Percentiles rank a stretch among this genome's conserved stretches.
Conservation (phyloP, 23 red algal species). For the Pyropia yezoensis region DNA sequence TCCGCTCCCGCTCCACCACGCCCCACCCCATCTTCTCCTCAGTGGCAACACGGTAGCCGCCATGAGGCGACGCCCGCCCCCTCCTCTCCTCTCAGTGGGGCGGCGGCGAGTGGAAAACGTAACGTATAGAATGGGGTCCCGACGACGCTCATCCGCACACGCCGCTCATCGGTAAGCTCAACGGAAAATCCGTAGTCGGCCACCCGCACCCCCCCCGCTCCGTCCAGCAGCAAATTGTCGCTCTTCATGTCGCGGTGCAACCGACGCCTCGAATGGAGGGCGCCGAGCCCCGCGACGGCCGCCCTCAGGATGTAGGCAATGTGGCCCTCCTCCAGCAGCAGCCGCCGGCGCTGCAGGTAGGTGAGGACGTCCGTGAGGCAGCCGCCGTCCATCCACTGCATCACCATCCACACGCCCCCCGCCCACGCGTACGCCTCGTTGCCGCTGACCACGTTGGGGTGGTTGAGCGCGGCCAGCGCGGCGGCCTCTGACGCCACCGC, state of each 20-base stretch:
- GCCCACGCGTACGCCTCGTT: slow-evolving; percentile 44
- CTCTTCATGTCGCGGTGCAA: slow-evolving; percentile 86
- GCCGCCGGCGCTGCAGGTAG: slow-evolving; percentile 37
- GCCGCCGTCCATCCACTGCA: slow-evolving; percentile 78
- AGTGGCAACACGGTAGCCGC: no score
- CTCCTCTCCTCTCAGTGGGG: no score
- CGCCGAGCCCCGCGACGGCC: slow-evolving; percentile 59
- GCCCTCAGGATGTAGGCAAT: slow-evolving; percentile 69
- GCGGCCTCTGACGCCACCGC: slow-evolving; percentile 83
- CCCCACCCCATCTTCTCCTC: no score
- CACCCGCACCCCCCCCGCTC: slow-evolving; percentile 52
- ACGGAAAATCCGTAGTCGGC: slow-evolving; percentile 78
- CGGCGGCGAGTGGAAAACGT: no score
- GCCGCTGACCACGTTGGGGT: slow-evolving; percentile 77
- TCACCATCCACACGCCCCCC: slow-evolving; percentile 61
- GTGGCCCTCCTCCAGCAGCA: slow-evolving; percentile 54
- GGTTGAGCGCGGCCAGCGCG: slow-evolving; percentile 63
- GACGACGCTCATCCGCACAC: slow-evolving; percentile 57
- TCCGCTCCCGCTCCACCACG: no score
- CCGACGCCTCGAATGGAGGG: slow-evolving; percentile 57
- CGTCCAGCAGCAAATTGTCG: slow-evolving; percentile 69
- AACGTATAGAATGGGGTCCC: slow-evolving; percentile 72
- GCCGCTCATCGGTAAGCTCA: slow-evolving; percentile 38
- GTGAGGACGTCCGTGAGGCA: slow-evolving; percentile 67
- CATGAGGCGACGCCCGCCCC: no score